Evolutionary conservation across 2,329 filamentous ascomycete genomes (phyloP), one percentile per base, ranked within the genome.

Genomic region (Cercospora citrullina): DNA sequence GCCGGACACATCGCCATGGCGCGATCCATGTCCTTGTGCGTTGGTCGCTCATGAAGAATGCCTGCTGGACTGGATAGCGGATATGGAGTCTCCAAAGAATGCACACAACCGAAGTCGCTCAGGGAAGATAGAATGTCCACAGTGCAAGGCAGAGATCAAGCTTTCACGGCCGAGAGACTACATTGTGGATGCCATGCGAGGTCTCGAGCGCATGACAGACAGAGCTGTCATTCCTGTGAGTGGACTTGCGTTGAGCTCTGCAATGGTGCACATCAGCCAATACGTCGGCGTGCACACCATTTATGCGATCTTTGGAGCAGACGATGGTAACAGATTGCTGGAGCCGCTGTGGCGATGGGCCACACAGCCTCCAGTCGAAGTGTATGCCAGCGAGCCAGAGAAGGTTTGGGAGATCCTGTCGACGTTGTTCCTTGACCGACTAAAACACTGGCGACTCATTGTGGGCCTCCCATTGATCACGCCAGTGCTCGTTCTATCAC

Each of bases 11-110:
- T 84, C 84, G 1, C 84, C 85, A 72, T 99, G 95, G 94, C 89
- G 92, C 55, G 91, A 91, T 64, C 94, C 95, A 1, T 99, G 95
- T 78, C 91, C 90, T 0, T 99, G 95, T 80, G 93, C 92, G 12
- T 85, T 99, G 45, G 91, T 92, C 65, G 95, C 94, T 1, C 95
- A 99, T 78, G 93, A 98, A 78, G 87, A 89, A 68, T 97, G 94
- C 78, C 85, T 98, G 72, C 84, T 98, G 45, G 91, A 93, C 75
- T 99, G 94, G 94, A 90, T 98, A 18, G 90, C 92, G n/a, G 93
- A 97, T 77, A 87, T 93, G 76, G 93, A 97, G 80, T 83, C 86
- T 23, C 86, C 87, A 1, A 85, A 82, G 42, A 80, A 86, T 18
- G 76, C 82, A 69, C 81, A 82, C 71, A 79, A 82, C 72, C 79